These are phyloP conservation scores for Brassica incana DNA, from an alignment of 345 rosid species.

Conservation along the genomic window DNA sequence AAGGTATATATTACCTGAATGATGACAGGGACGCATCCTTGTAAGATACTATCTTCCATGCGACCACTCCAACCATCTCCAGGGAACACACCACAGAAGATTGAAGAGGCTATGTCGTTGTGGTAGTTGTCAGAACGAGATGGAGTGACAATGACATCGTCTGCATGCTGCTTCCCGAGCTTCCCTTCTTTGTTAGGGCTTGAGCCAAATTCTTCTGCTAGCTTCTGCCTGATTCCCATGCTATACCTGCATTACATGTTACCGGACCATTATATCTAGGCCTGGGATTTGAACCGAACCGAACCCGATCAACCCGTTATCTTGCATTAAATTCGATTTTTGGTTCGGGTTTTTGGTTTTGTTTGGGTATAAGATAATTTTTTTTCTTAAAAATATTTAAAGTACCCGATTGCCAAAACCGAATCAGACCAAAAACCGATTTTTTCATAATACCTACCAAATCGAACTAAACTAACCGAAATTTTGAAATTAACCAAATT, in stretches of 20 bases:
- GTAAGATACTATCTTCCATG: slow-evolving; percentile 95
- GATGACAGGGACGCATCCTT: slow-evolving; percentile 94
- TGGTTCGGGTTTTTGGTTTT: too few species aligned
- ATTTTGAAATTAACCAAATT: too few species aligned
- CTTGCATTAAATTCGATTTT: too few species aligned
- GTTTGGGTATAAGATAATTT: too few species aligned
- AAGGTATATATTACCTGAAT: slow-evolving; percentile 68
- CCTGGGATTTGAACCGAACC: too few species aligned
- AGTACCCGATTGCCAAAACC: too few species aligned
- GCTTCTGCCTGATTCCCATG: slow-evolving; percentile 93
- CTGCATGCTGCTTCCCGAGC: slow-evolving; percentile 82
- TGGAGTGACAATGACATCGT: slow-evolving; percentile 74
- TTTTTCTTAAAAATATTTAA: too few species aligned
- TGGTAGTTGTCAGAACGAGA: slow-evolving; percentile 66
- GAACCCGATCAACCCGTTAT: too few species aligned
- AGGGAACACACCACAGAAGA: slow-evolving; percentile 92
- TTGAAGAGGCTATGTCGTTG: slow-evolving; percentile 68
- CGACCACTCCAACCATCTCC: slow-evolving; percentile 99
- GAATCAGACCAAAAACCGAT: too few species aligned
- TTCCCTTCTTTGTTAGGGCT: slow-evolving; percentile 88
- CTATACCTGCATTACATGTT: slow-evolving; percentile 67
- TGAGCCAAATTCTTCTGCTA: slow-evolving; percentile 92
- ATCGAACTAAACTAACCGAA: too few species aligned
- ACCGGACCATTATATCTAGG: neutral
- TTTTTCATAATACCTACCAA: too few species aligned